Evolutionary conservation across 2,329 filamentous ascomycete species (phyloP), one percentile per base, ranked within the genome.

Genomic region (Westerdykella ornata): DNA sequence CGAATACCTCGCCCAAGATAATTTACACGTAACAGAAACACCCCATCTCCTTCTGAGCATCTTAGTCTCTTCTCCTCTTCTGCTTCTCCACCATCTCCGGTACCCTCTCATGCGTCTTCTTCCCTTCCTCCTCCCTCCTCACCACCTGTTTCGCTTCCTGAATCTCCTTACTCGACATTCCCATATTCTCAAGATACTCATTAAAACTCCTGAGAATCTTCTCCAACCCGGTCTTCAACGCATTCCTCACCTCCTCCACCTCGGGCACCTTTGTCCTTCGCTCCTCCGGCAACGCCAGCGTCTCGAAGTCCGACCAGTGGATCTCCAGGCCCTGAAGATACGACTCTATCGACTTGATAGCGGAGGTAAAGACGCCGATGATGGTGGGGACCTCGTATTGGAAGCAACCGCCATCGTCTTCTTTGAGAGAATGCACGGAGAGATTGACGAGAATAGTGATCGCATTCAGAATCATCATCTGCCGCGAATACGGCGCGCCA

Each of bases 351-450:
- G 80, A 80, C 41, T 71, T 74, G 42, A 88, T 81, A 0, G 85
- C 80, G 0, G 63, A 53, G 0, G 86, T 89, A 46, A 94, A 78
- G 1, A 80, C 78, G 35, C 83, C 78, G 38, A 96, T 78, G 42
- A 94, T 82, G 37, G 68, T 69, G 1, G 85, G 79, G 2, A 97
- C 80, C 49, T 92, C 85, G 33, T 81, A 75, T 51, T 94, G 84
- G n/a, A 94, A 90, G 52, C 86, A 85, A 12, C 90, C 90, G 58
- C 81, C 92, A 35, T 76, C 76, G 61, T 97, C 90, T 64, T 97
- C 89, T 3, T 72, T 71, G 40, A 96, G 68, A 63, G 85, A 90
- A 47, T 77, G 77, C 3, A 87, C 76, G 0, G 85, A 77, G 19
- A 97, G 73, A 37, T 76, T 74, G 11, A 78, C 80, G 30, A 92